These are phyloP conservation scores for Triticum timopheevii DNA, from an alignment of 176 grass and related monocot species.

Conservation along the genomic window DNA sequence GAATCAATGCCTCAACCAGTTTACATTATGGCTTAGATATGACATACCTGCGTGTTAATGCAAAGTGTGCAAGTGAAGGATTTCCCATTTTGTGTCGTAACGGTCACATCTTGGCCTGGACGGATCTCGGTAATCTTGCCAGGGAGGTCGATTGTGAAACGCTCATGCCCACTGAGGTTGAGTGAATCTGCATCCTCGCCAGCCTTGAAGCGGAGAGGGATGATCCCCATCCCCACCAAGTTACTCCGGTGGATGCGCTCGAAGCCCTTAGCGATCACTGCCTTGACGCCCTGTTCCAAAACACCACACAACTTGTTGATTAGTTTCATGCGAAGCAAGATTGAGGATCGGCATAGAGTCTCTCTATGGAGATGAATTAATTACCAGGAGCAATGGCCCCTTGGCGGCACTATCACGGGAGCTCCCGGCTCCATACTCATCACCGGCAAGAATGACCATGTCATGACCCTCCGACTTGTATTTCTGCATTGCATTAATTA, in stretches of 20 bases:
- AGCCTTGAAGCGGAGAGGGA: slow-evolving; percentile 78
- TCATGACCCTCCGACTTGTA: slow-evolving; percentile 75
- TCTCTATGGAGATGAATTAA: neutral
- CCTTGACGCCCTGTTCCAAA: slow-evolving; percentile 80
- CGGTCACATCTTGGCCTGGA: slow-evolving; percentile 78
- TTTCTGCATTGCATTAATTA: slow-evolving; percentile 43
- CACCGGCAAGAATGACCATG: slow-evolving; percentile 82
- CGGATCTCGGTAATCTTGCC: slow-evolving; percentile 60
- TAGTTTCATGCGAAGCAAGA: neutral
- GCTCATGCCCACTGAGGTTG: slow-evolving; percentile 72
- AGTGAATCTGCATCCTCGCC: slow-evolving; percentile 84
- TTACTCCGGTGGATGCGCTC: slow-evolving; percentile 97
- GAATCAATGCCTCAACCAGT: neutral
- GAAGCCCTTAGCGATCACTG: slow-evolving; percentile 88
- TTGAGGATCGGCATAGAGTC: neutral
- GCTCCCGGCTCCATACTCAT: slow-evolving; percentile 93
- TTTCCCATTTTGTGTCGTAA: slow-evolving; percentile 61
- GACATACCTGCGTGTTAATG: slow-evolving; percentile 80
- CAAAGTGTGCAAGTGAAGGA: slow-evolving; percentile 70
- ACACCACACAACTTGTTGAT: neutral
- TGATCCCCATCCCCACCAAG: slow-evolving; percentile 93
- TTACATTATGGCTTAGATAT: neutral
- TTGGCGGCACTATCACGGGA: slow-evolving; percentile 97
- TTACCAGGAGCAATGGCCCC: slow-evolving; percentile 83
- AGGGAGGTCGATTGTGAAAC: slow-evolving; percentile 72